A percentile compares a stretch with the other conserved stretches of the same genome.
Evolutionary conservation across 768 basidiomycete species (phyloP).

Genomic region (Gloeopeniophorella convolvens): DNA sequence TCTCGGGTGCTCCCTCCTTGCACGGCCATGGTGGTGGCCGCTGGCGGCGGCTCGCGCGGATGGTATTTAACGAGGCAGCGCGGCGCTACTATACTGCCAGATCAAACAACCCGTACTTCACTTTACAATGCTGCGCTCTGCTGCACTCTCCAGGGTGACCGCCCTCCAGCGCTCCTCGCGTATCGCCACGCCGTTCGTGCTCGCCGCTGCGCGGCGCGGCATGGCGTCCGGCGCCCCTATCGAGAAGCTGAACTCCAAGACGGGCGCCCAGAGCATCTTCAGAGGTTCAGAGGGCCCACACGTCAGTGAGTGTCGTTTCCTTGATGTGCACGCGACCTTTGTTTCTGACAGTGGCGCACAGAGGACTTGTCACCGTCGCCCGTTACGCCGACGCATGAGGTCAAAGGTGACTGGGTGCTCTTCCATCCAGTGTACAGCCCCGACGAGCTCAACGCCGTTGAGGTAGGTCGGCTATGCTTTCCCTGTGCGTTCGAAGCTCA

Average conservation of each 20-base stretch:
- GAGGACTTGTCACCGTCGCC: conserved; percentile 4
- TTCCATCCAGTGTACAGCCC: conserved; percentile 88
- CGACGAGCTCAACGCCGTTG: conserved; percentile 65
- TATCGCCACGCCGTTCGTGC: neutral
- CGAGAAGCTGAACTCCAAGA: neutral
- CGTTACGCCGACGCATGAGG: conserved; percentile 21
- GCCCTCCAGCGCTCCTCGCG: neutral
- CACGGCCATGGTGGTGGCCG: too few species aligned
- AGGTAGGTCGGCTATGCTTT: conserved; percentile 36
- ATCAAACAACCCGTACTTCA: neutral
- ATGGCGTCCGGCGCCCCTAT: neutral
- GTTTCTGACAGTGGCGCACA: neutral
- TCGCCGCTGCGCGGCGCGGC: neutral
- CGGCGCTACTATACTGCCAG: too few species aligned
- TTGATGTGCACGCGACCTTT: neutral
- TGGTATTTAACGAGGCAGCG: neutral
- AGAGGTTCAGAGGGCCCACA: conserved; percentile 10
- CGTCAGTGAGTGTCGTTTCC: neutral
- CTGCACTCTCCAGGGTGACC: neutral
- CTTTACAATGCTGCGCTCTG: neutral
- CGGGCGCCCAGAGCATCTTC: neutral
- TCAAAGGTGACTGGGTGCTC: conserved; percentile 77
- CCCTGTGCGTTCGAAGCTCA: neutral
- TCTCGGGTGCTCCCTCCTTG: too few species aligned
- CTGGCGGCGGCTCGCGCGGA: too few species aligned